Evolutionary conservation across 225 moss, liverwort and hornwort genomes (phyloP).

Genomic region (Antitrichia curtipendula): DNA sequence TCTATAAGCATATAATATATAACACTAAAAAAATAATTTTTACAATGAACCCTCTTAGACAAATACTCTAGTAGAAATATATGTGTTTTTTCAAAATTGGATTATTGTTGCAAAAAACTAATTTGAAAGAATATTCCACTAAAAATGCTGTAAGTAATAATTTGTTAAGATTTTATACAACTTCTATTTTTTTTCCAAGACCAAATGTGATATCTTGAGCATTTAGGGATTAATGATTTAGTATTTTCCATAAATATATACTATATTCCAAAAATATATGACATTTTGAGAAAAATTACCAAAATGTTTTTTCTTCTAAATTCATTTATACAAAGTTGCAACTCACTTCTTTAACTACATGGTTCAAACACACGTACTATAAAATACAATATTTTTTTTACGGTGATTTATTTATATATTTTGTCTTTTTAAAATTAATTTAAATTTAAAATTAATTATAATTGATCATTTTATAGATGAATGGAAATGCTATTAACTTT

Average conservation of each 20-base stretch:
- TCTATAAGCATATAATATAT: neutral
- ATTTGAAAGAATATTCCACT: too few relatives aligned
- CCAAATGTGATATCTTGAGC: too few relatives aligned
- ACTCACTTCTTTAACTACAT: neutral
- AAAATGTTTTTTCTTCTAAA: neutral
- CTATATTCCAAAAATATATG: neutral
- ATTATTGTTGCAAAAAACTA: neutral
- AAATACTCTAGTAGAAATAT: neutral
- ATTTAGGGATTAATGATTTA: neutral
- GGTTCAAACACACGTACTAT: neutral
- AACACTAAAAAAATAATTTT: neutral
- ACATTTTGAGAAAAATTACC: neutral
- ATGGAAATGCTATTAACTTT: neutral
- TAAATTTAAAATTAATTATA: neutral
- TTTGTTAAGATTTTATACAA: too few relatives aligned
- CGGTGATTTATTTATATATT: rapidly evolving
- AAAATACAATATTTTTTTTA: neutral
- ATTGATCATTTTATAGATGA: neutral
- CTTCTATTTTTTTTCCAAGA: too few relatives aligned
- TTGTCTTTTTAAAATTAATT: too few relatives aligned
- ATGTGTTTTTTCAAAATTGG: neutral
- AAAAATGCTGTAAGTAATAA: neutral
- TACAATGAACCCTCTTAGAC: rapidly evolving
- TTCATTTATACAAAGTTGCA: neutral
- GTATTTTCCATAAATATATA: too few relatives aligned